A percentile compares a stretch with the other conserved stretches of the same genome.
These are phyloP conservation scores for Coemansia sp. DNA, from an alignment of 192 early-diverging fungal species.

Conservation along the genomic window DNA sequence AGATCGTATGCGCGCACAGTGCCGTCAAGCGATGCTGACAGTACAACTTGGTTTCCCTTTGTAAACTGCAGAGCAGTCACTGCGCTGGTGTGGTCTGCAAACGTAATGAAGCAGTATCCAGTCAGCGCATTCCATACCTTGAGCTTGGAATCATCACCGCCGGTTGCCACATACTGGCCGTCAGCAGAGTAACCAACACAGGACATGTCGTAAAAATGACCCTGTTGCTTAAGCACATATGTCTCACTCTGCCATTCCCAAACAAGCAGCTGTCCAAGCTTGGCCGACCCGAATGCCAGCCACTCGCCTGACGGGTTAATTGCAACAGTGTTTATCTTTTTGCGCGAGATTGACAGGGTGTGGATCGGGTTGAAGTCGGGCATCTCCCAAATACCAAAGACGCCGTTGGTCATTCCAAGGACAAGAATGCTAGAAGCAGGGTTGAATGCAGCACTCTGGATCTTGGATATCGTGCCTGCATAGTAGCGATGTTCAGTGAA, in stretches of 20 bases:
- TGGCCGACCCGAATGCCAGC: constrained; percentile 92
- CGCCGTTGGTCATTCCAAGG: constrained; percentile 87
- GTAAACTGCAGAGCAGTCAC: constrained; percentile 87
- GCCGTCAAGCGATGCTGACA: constrained; percentile 94
- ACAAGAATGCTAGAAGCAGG: constrained; percentile 68
- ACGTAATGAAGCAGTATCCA: constrained; percentile 98
- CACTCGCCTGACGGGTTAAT: constrained; percentile 94
- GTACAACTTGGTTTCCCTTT: constrained; percentile 83
- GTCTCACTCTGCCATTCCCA: constrained; percentile 99
- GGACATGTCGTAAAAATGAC: constrained; percentile 94
- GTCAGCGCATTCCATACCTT: constrained; percentile 97
- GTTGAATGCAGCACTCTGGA: constrained; percentile 79
- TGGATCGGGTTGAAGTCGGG: constrained; percentile 93
- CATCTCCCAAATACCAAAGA: constrained; percentile 99
- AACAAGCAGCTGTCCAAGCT: constrained; percentile 92
- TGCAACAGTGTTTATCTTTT: constrained; percentile 82
- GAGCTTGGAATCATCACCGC: constrained; percentile 95
- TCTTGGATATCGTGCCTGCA: constrained; percentile 76
- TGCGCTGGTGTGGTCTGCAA: constrained; percentile 83
- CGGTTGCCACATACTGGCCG: constrained; percentile 91
- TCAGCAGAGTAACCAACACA: constrained; percentile 85
- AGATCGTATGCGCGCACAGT: constrained; percentile 98
- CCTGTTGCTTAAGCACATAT: constrained; percentile 98
- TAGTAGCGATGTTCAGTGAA: constrained; percentile 66
- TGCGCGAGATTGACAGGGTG: constrained; percentile 93